Evolutionary conservation across 2,329 filamentous ascomycete genomes (phyloP), one percentile per base, ranked within the genome.

Genomic region (Albifimbria verrucaria): DNA sequence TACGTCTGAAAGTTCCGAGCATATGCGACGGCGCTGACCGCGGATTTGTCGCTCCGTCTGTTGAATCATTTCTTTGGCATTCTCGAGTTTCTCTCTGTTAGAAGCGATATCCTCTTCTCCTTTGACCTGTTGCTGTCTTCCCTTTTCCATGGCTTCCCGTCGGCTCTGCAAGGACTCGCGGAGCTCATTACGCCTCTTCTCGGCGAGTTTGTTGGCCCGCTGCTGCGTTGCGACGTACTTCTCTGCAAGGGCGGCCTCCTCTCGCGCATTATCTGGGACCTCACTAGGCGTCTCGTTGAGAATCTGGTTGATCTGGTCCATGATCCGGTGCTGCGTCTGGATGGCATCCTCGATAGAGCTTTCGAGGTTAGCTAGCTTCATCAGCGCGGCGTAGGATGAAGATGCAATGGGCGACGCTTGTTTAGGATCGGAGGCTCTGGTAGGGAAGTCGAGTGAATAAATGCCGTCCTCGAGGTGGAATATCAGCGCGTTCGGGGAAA

Each of bases 341-440:
- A 96, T 74, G 2, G 92, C 92, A 69, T 97, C 93, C 66, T 95
- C 91, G 22, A 97, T 90, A 51, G 92, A 96, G 66, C 89, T 90
- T 57, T 96, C 91, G 17, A 97, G 78, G 53, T 92, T 96, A 6
- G 90, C 87, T 11, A 97, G 78, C 55, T 89, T 87, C 86, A 97
- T 93, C 20, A 97, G 77, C 2, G 89, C 85, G 64, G 91, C 92
- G 68, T 96, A 97, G 0, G 92, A 92, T 0, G 91, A 92, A 0
- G 88, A 92, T 0, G 81, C 74, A 0, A 81, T 67, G 2, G 75
- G 60, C 1, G 77, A 69, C 6, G 79, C 77, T 22, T 81, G 73
- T 57, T 81, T 83, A 1, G 82, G 80, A 3, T 77, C 73, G n/a
- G 74, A 66, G 17, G 71, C 67, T 52, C 71, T 73, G 46, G 67